These are phyloP conservation scores for Diophrys appendiculata DNA, from an alignment of 73 alveolate species.

Conservation along the genomic window DNA sequence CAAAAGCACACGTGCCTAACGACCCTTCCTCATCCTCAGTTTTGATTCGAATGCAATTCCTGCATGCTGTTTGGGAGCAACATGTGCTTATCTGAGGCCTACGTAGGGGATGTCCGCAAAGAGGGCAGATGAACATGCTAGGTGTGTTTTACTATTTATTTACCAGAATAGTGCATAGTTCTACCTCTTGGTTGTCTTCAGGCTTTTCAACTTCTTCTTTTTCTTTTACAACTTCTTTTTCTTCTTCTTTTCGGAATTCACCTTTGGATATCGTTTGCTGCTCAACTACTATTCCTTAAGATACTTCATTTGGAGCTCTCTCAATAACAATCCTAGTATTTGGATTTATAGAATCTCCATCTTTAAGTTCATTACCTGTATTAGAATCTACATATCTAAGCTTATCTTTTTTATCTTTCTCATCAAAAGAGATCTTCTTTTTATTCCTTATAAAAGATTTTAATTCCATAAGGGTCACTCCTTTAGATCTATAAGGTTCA, in stretches of 20 bases:
- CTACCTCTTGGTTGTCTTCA: background rate
- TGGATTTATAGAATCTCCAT: background rate
- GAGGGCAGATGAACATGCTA: background rate
- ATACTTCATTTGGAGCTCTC: background rate
- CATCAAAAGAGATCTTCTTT: background rate
- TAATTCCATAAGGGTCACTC: background rate
- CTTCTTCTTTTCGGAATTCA: background rate
- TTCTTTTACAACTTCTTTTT: background rate
- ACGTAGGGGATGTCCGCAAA: background rate
- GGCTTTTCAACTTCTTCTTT: background rate
- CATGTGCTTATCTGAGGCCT: background rate
- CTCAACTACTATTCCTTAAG: background rate
- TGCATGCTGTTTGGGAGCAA: background rate
- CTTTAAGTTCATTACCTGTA: background rate
- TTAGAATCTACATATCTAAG: background rate
- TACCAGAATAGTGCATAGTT: background rate
- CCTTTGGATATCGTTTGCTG: background rate
- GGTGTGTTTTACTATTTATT: background rate
- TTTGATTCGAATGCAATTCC: background rate
- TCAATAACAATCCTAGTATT: background rate
- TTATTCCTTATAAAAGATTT: no score
- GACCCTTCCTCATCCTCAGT: background rate
- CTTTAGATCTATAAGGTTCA: background rate
- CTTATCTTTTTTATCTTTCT: background rate
- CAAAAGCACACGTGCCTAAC: background rate